These are phyloP conservation scores for Calonectria fujianensis DNA, from an alignment of 2,329 filamentous ascomycete genomes.

Conservation along the genomic window DNA sequence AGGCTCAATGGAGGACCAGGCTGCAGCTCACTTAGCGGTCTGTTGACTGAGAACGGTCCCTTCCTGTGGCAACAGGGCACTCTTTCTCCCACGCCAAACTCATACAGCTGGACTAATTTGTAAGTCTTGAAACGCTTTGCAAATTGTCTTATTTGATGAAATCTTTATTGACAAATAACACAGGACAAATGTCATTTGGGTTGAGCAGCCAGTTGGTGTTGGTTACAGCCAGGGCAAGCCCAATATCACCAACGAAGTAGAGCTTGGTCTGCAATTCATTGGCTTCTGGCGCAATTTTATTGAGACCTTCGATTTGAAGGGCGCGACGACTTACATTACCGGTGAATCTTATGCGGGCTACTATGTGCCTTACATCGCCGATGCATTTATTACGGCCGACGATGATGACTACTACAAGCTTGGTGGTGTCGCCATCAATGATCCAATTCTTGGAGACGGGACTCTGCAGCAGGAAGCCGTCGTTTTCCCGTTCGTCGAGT, in stretches of 20 bases:
- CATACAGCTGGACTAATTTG: slow-evolving; percentile 84
- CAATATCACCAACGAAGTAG: slow-evolving; percentile 79
- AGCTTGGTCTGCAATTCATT: slow-evolving; percentile 82
- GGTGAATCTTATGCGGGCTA: slow-evolving; percentile 82
- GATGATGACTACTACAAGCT: slow-evolving; percentile 81
- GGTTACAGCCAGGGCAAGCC: slow-evolving; percentile 81
- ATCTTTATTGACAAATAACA: not conserved
- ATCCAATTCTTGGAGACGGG: slow-evolving; percentile 77
- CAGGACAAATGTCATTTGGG: slow-evolving; percentile 83
- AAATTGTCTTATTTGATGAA: not conserved
- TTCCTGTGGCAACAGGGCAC: slow-evolving; percentile 84
- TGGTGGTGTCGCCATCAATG: slow-evolving; percentile 82
- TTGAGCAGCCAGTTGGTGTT: slow-evolving; percentile 81
- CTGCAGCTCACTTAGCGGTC: slow-evolving; percentile 52
- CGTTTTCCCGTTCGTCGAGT: slow-evolving; percentile 75
- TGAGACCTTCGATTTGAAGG: slow-evolving; percentile 80
- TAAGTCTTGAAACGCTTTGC: slow-evolving; percentile 27
- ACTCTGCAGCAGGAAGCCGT: slow-evolving; percentile 67
- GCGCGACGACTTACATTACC: slow-evolving; percentile 82
- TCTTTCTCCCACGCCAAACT: slow-evolving; percentile 77
- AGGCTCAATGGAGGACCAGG: slow-evolving; percentile 64
- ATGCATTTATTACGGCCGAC: slow-evolving; percentile 81
- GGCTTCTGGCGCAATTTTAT: slow-evolving; percentile 89
- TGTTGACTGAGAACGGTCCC: slow-evolving; percentile 86
- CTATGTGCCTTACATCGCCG: slow-evolving; percentile 83